Percentiles rank a stretch among this genome's conserved stretches.
phyloP scores from a whole-genome alignment of 2,329 filamentous ascomycete genomes.

The Cercospora brassicicola region DNA sequence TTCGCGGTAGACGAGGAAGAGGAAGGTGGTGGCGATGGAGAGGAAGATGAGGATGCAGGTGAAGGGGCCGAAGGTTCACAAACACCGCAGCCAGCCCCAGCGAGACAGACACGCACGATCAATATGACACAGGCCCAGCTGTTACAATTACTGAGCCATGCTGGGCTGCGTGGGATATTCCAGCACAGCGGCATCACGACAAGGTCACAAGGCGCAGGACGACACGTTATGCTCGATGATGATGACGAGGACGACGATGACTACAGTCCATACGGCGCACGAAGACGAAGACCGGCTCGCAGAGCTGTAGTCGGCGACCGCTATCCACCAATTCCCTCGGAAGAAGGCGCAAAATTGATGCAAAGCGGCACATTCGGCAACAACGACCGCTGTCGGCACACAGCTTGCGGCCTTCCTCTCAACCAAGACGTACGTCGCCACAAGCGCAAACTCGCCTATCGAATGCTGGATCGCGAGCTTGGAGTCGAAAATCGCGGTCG shows the following conservation, averaged over 20 bases:
- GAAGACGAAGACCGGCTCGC: slow-evolving; percentile 51
- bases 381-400: slow-evolving; percentile 55
- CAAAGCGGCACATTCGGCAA: slow-evolving; percentile 75
- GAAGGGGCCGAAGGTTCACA: slow-evolving; percentile 29
- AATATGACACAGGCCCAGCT: slow-evolving; percentile 47
- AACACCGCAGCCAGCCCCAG: slow-evolving; percentile 29
- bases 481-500: slow-evolving; percentile 63
- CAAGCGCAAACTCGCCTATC: slow-evolving; percentile 62
- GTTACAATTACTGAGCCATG: slow-evolving; percentile 55
- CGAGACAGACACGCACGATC: slow-evolving; percentile 29
- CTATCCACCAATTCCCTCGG: slow-evolving; percentile 83
- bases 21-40: slow-evolving; percentile 31
- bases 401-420: slow-evolving; percentile 45
- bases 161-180: slow-evolving; percentile 57
- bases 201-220: slow-evolving; percentile 28
- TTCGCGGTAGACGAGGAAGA: slow-evolving; percentile 30
- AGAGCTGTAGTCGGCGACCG: slow-evolving; percentile 49
- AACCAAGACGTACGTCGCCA: slow-evolving; percentile 51
- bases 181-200: slow-evolving; percentile 34
- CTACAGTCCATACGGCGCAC: slow-evolving; percentile 39
- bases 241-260: slow-evolving; percentile 41
- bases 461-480: slow-evolving; percentile 78
- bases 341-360: slow-evolving; percentile 76
- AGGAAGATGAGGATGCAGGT: slow-evolving; percentile 29
- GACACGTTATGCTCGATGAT: slow-evolving; percentile 29